Percentiles rank a stretch among this genome's conserved stretches.
These are phyloP conservation scores for Trichophyton rubrum DNA, from an alignment of 2,329 filamentous ascomycete species.

Conservation along the genomic window DNA sequence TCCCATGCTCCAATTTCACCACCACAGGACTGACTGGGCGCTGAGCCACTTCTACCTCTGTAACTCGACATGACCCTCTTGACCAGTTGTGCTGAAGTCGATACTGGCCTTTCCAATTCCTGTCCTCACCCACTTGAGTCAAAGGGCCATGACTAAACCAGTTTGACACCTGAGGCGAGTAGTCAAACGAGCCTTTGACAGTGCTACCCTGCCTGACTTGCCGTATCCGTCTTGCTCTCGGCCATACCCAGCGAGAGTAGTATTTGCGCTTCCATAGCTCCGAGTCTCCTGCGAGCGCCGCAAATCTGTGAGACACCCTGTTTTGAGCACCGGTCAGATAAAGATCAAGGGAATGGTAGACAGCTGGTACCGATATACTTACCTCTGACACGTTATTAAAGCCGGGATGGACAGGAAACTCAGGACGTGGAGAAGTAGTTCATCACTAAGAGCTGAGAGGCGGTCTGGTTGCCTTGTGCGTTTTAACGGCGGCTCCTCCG, in stretches of 20 bases:
- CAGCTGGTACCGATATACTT: constrained; percentile 12
- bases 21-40: constrained; percentile 49
- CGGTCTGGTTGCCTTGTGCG: constrained; percentile 37
- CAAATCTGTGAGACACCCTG: constrained; percentile 56
- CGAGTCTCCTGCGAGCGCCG: constrained; percentile 60
- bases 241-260: constrained; percentile 74
- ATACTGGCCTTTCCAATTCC: constrained; percentile 80
- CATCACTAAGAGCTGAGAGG: constrained; percentile 67
- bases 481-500: constrained; percentile 9
- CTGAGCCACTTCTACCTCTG: constrained; percentile 56
- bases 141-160: constrained; percentile 51
- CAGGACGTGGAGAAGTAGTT: constrained; percentile 73
- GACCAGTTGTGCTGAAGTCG: constrained; percentile 86
- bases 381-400: constrained; percentile 54
- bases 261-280: constrained; percentile 88
- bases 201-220: constrained; percentile 42
- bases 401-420: constrained; percentile 59
- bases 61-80: constrained; percentile 64
- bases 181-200: constrained; percentile 24
- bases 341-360: not conserved
- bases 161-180: constrained; percentile 44
- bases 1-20: constrained; percentile 62
- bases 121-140: constrained; percentile 35
- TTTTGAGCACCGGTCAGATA: not conserved
- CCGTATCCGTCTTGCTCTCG: constrained; percentile 63